Conservation (phyloP, 805 yeast genomes). For the Nakazawaea laoshanensis region DNA sequence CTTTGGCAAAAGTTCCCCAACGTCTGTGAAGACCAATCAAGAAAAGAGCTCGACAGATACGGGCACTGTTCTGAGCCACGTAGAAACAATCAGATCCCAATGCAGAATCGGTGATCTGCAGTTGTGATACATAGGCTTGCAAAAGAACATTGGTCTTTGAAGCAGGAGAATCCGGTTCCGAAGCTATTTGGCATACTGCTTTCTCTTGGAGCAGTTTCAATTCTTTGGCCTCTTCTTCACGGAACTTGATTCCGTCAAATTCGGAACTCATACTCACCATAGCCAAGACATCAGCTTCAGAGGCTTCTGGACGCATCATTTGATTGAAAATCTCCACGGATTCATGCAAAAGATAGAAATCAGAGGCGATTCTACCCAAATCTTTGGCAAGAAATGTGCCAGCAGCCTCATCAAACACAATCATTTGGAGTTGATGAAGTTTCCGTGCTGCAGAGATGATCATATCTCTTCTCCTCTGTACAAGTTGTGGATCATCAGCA, state of each 20-base stretch:
- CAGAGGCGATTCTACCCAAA: conserved; percentile 90
- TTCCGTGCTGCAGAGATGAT: conserved; percentile 72
- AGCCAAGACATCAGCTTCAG: conserved; percentile 86
- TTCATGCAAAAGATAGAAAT: conserved; percentile 78
- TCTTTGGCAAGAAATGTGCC: conserved; percentile 79
- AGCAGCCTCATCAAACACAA: conserved; percentile 80
- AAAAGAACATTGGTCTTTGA: conserved; percentile 83
- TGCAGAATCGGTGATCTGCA: conserved; percentile 68
- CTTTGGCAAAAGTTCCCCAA: conserved; percentile 79
- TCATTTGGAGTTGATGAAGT: conserved; percentile 86
- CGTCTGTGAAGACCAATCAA: conserved; percentile 79
- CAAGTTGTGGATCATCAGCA: conserved; percentile 72
- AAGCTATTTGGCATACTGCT: conserved; percentile 76
- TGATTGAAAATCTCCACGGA: conserved; percentile 86
- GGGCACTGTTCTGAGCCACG: conserved; percentile 91
- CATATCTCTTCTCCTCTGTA: conserved; percentile 67
- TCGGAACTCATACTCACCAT: conserved; percentile 90
- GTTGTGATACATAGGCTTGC: conserved; percentile 81
- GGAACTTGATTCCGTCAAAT: conserved; percentile 79
- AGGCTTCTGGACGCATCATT: conserved; percentile 73
- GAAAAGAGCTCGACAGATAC: conserved; percentile 88
- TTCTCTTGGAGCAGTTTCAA: conserved; percentile 53
- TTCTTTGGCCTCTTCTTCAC: conserved; percentile 83
- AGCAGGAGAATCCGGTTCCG: conserved; percentile 63
- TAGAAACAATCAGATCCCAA: conserved; percentile 81